Evolutionary conservation across 805 yeast species (phyloP), one percentile per base, ranked within the genome.

Genomic region (Candida dajiaensis): DNA sequence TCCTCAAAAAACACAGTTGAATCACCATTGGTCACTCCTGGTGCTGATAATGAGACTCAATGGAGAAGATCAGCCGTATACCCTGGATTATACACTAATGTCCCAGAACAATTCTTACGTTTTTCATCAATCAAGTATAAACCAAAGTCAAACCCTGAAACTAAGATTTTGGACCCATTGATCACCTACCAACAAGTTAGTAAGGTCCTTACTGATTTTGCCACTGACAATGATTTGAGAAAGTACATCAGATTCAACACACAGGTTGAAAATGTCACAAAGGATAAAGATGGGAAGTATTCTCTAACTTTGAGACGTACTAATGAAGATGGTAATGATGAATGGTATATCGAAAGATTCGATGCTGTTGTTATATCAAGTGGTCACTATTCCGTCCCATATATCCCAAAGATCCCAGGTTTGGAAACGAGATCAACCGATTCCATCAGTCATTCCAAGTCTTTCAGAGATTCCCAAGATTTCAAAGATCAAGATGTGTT

Each of bases 351-450:
- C 21, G 74, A 74, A 52, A 55, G 53, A 31, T 78, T 71, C 50
- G 87, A 82, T 58, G 81, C 75, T 8, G 73, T 82, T 12, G 70
- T 76, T 4, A 63, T 80, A n/a, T 78, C 84, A 4, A 61, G 73
- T 16, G 89, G 89, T 10, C 79, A 78, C 54, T 79, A 72, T 57
- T 69, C 78, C 26, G 65, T 73, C 11, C 88, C 89, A 2, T 67
- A 59, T 47, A 58, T 74, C 40, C 88, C 89, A 1, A 60, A 67
- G 9, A 64, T 70, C 38, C 58, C 59, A 9, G 85, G 85, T 1
- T 56, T 82, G 21, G 63, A 63, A 37, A 53, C 58, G 11, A 54
- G 60, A 38, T 61, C 58, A 45, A 80, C 81, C 0, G 72, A 63
- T 3, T 61, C 70, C 3, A 56, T 81, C 2, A 52, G 64, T 4